Conservation (phyloP, 2,329 filamentous ascomycete genomes). For the Penicillium brevicompactum region DNA sequence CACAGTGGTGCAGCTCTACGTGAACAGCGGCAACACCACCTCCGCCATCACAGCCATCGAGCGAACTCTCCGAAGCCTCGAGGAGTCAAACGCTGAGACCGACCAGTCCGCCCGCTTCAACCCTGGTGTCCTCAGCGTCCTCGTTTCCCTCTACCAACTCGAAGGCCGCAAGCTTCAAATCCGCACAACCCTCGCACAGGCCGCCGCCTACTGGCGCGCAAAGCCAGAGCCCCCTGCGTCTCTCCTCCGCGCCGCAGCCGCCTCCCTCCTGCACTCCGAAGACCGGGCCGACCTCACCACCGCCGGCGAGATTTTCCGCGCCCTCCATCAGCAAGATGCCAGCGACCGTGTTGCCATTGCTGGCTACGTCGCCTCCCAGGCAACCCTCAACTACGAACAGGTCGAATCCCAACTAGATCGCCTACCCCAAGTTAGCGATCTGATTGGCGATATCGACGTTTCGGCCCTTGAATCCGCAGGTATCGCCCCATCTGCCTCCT, state of each 20-base stretch:
- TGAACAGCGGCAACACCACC: slow-evolving; percentile 69
- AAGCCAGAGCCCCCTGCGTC: slow-evolving; percentile 62
- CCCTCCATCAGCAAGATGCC: slow-evolving; percentile 66
- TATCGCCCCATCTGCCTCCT: slow-evolving; percentile 39
- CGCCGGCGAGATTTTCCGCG: slow-evolving; percentile 78
- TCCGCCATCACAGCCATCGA: slow-evolving; percentile 77
- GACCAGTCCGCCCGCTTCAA: slow-evolving; percentile 74
- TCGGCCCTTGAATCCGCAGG: slow-evolving; percentile 49
- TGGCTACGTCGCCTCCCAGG: slow-evolving; percentile 82
- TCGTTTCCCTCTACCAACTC: slow-evolving; percentile 75
- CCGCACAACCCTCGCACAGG: slow-evolving; percentile 73
- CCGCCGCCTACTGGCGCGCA: slow-evolving; percentile 77
- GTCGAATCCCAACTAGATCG: slow-evolving; percentile 38
- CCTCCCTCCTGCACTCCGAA: slow-evolving; percentile 76
- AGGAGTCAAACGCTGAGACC: slow-evolving; percentile 58
- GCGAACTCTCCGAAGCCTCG: slow-evolving; percentile 71
- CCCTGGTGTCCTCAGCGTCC: slow-evolving; percentile 79
- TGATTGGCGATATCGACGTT: slow-evolving; percentile 47
- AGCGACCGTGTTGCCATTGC: slow-evolving; percentile 71
- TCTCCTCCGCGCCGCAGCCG: slow-evolving; percentile 79
- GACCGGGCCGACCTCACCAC: slow-evolving; percentile 66
- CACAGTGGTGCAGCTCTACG: slow-evolving; percentile 79
- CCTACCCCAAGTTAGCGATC: slow-evolving; percentile 43
- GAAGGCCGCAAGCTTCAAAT: slow-evolving; percentile 74
- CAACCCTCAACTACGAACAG: slow-evolving; percentile 50